phyloP scores from a whole-genome alignment of 495 filamentous ascomycete genomes.

The Trichoderma asperelloides region DNA sequence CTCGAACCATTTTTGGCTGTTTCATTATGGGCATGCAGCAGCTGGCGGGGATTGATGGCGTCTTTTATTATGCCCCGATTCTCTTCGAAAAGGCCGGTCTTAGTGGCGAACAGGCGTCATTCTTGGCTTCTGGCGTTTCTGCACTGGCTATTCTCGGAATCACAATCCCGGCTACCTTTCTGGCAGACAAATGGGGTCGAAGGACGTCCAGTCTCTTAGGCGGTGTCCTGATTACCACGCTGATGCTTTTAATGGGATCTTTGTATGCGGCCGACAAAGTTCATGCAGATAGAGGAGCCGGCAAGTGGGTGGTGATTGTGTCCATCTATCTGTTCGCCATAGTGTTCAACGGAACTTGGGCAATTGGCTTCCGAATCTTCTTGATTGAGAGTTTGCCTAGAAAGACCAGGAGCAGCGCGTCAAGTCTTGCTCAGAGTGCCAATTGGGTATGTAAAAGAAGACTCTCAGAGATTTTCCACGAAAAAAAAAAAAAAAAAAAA shows the following conservation, averaged over 20 bases:
- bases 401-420: constrained; percentile 43
- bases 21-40: constrained; percentile 40
- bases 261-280: constrained; percentile 44
- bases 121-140: constrained; percentile 46
- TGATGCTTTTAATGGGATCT: constrained; percentile 28
- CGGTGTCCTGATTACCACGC: constrained; percentile 31
- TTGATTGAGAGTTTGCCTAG: constrained; percentile 48
- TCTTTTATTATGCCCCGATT: constrained; percentile 44
- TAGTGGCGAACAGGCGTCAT: constrained; percentile 29
- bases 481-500: too few relatives aligned
- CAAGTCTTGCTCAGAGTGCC: constrained; percentile 38
- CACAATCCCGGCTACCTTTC: constrained; percentile 42
- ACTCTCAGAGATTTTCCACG: too few relatives aligned
- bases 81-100: constrained; percentile 46
- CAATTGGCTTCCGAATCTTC: constrained; percentile 44
- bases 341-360: constrained; percentile 39
- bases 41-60: constrained; percentile 42
- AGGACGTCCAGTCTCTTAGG: constrained; percentile 47
- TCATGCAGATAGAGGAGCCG: constrained; percentile 33
- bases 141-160: constrained; percentile 40
- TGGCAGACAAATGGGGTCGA: constrained; percentile 55
- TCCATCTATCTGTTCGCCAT: constrained; percentile 37
- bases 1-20: constrained; percentile 19
- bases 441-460: constrained; percentile 33
- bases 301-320: constrained; percentile 48